These are phyloP conservation scores for Scheffersomyces lignicola DNA, from an alignment of 1,139 yeast species.

Conservation along the genomic window DNA sequence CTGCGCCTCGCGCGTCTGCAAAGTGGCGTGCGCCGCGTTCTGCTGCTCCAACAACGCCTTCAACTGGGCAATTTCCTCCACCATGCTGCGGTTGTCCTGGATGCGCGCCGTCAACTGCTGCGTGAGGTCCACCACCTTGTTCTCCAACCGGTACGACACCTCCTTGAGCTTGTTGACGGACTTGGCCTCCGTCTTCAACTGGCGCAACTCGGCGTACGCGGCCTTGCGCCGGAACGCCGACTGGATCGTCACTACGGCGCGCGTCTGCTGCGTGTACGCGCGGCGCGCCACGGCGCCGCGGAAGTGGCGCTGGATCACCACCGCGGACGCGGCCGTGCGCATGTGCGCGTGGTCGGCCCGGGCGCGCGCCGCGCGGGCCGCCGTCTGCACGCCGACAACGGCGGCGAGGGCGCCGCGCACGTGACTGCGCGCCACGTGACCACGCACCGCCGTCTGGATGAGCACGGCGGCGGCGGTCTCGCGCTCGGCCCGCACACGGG, in stretches of 20 bases:
- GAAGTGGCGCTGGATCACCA: constrained; percentile 66
- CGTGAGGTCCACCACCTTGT: constrained; percentile 92
- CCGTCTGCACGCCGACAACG: constrained; percentile 62
- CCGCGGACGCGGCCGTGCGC: constrained; percentile 63
- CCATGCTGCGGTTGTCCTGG: constrained; percentile 75
- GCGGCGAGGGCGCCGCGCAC: constrained; percentile 47
- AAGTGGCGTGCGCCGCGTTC: constrained; percentile 53
- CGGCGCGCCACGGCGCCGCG: constrained; percentile 58
- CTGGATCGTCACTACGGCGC: constrained; percentile 71
- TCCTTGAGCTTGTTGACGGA: constrained; percentile 88
- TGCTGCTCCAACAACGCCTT: constrained; percentile 60
- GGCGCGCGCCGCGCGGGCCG: constrained; percentile 66
- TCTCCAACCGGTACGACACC: constrained; percentile 89
- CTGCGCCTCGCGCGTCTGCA: constrained; percentile 58
- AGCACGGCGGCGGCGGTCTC: constrained; percentile 65
- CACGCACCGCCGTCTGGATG: constrained; percentile 74
- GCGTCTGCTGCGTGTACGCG: constrained; percentile 37
- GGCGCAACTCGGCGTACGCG: constrained; percentile 65
- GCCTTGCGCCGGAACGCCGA: constrained; percentile 73
- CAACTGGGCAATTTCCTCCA: constrained; percentile 57
- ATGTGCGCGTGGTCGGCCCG: constrained; percentile 48
- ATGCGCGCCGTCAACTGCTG: constrained; percentile 77
- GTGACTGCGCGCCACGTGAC: constrained; percentile 54
- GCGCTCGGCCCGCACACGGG: constrained; percentile 54
- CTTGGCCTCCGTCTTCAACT: constrained; percentile 79